Evolutionary conservation across 257 asterid genomes (phyloP).

Genomic region (Anisodus tanguticus): DNA sequence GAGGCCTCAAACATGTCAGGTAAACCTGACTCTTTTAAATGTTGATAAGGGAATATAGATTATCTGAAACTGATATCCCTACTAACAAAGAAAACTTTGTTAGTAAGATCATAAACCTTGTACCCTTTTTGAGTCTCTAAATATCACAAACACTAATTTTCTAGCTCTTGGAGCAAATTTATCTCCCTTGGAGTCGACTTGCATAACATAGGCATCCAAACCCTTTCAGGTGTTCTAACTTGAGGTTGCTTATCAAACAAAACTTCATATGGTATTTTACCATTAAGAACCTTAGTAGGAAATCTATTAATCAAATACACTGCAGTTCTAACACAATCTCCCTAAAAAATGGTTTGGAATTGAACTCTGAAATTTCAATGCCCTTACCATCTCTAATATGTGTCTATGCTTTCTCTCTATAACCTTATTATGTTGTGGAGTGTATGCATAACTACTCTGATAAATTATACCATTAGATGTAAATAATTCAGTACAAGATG

Average conservation of each 20-base stretch:
- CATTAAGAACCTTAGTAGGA: background rate
- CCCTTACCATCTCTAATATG: background rate
- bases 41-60: background rate
- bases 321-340: background rate
- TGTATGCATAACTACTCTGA: no score
- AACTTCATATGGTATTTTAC: background rate
- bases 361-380: background rate
- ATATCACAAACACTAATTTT: no score
- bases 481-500: background rate
- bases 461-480: background rate
- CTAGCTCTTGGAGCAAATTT: background rate
- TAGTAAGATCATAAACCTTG: background rate
- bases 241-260: background rate
- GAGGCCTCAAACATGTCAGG: no score
- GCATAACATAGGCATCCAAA: background rate
- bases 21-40: no score
- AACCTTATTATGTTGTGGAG: no score
- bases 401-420: background rate
- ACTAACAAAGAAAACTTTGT: background rate
- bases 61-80: background rate
- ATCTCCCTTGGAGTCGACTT: background rate
- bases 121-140: background rate
- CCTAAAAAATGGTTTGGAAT: background rate
- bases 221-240: background rate
- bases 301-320: no score